Conservation (phyloP, 441 rosid genomes). For the Gossypium gossypioides region DNA sequence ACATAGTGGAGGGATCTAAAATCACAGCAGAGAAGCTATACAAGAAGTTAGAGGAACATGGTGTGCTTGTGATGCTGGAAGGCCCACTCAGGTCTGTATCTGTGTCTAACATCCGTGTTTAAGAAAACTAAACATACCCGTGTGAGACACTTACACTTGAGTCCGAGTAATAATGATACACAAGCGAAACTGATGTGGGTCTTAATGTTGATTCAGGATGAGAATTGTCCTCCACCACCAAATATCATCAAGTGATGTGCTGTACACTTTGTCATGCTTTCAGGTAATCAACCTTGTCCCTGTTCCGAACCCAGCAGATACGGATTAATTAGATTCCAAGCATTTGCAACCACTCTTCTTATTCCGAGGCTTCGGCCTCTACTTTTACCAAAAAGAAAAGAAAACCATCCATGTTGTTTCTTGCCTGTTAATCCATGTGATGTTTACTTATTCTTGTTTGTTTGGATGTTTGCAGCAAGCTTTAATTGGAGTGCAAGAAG, state of each 20-base stretch:
- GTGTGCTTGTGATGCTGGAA: constrained; percentile 52
- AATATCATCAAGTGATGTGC: constrained; percentile 66
- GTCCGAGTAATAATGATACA: not conserved
- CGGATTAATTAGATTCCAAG: too few species aligned
- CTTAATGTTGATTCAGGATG: constrained; percentile 37
- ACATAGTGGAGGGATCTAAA: constrained; percentile 40
- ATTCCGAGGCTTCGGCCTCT: not conserved
- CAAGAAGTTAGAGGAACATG: constrained; percentile 59
- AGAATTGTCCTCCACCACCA: constrained; percentile 86
- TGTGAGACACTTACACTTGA: not conserved
- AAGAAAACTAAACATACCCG: not conserved
- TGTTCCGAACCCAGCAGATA: not conserved
- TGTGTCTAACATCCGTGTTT: too few species aligned
- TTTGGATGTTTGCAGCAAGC: constrained; percentile 33
- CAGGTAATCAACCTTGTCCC: constrained; percentile 31
- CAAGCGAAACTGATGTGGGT: not conserved
- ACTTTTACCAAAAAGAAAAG: not conserved
- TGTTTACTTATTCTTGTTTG: not conserved
- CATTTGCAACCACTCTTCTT: too few species aligned
- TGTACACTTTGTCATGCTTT: constrained; percentile 51
- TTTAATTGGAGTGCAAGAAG: constrained; percentile 21
- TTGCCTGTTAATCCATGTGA: not conserved
- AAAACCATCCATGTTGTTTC: not conserved
- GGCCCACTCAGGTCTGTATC: constrained; percentile 42
- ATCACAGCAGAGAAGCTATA: constrained; percentile 42